Base-by-base conservation (phyloP, 2,329 filamentous ascomycete genomes). In the Chrysoporthe puriensis region DNA sequence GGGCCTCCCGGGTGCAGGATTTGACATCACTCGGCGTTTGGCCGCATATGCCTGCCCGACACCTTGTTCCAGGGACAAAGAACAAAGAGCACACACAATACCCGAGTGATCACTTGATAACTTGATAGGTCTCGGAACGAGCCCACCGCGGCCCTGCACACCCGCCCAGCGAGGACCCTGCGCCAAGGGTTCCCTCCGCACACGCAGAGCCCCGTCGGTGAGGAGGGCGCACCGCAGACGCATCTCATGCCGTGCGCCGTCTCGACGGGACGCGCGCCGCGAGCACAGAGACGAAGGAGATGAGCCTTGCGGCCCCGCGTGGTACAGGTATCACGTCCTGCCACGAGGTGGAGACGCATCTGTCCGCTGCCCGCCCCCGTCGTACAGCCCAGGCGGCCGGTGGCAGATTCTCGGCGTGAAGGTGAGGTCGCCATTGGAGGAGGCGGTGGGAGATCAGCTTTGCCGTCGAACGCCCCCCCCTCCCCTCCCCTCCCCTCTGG, bases 301-400 rank as follows among this genome's bases (percentile, higher is more conserved):
- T 32, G 2, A 16, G 26, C n/a, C 50, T 13, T 16, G 50, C 32
- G 50, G 26, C 32, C 26, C 26, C 18, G 18, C 18, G 54, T 57
- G 54, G 34, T 40, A 57, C 54, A 11, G 26, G 34, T 34, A 14
- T 61, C 40, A 61, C 21, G 26, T 34, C 61, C 54, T 50, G 40
- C 61, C 65, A 67, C 60, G 65, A 64, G 65, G 52, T 63, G 50
- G 65, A 48, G 32, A 32, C 64, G 66, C 61, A 64, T 26, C 44
- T 43, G 54, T 44, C 66, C 66, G 66, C 50, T 26, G 46, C 34
- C 43, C 8, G n/a, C n/a, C 44, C 7, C 44, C 18, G 54, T 26
- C 14, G 57, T 34, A 52, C 61, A 63, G 57, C 58, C 44, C 50
- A 32, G n/a, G 56, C 56, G 56, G 56, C 16, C 36, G 56, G 56